Evolutionary conservation across 257 asterid species (phyloP).

Genomic region (Linaria vulgaris): DNA sequence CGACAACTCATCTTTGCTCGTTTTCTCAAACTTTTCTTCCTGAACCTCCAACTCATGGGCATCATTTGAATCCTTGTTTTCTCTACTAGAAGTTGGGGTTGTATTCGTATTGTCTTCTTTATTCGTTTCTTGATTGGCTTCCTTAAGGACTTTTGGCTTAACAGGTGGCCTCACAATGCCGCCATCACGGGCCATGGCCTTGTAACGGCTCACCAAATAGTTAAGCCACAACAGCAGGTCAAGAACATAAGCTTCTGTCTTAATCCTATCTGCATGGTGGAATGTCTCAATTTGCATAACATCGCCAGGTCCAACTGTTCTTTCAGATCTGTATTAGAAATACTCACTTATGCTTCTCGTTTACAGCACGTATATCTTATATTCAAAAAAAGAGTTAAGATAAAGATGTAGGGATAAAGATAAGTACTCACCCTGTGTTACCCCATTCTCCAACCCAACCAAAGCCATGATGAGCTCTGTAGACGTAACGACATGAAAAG

Average conservation of each 20-base stretch:
- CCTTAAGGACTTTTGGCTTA: slow-evolving; percentile 10
- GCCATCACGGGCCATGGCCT: slow-evolving; percentile 28
- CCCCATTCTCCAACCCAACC: slow-evolving; percentile 98
- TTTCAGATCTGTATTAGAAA: slow-evolving; percentile 50
- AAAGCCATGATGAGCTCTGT: slow-evolving; percentile 83
- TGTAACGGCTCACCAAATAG: slow-evolving; percentile 52
- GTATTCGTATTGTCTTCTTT: slow-evolving; percentile 10
- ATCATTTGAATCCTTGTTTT: slow-evolving; percentile 24
- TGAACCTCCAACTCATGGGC: slow-evolving; percentile 8
- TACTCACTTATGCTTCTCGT: slow-evolving; percentile 12
- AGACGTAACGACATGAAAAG: slow-evolving; percentile 8
- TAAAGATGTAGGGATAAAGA: too few species aligned
- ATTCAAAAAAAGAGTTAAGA: neutral
- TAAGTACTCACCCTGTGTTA: slow-evolving; percentile 69
- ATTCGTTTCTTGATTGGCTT: slow-evolving; percentile 20
- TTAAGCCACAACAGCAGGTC: slow-evolving; percentile 72
- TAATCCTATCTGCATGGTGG: slow-evolving; percentile 66
- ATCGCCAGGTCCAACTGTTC: slow-evolving; percentile 43
- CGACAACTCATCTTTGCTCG: neutral
- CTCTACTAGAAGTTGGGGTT: slow-evolving; percentile 11
- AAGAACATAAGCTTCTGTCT: slow-evolving; percentile 56
- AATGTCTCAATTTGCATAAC: slow-evolving; percentile 71
- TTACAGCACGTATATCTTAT: neutral
- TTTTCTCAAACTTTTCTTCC: slow-evolving; percentile 18
- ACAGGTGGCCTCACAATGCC: slow-evolving; percentile 21